Evolutionary conservation across 2,329 filamentous ascomycete species (phyloP), one percentile per base, ranked within the genome.

Genomic region (Colletotrichum lentis): DNA sequence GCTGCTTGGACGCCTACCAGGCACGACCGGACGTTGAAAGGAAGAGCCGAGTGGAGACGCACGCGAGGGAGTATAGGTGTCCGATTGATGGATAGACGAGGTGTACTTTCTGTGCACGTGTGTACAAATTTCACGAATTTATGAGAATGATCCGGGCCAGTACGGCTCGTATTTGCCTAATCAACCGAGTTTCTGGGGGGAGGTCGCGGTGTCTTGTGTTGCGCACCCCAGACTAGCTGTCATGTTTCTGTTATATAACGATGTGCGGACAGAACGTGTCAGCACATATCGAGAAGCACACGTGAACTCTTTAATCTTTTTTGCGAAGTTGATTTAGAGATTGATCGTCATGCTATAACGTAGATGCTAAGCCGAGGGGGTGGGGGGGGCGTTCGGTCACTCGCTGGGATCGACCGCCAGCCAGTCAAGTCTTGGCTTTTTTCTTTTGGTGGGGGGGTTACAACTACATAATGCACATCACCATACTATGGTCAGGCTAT

Each of bases 1-100:
- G 80, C 31, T 94, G 90, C 74, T 80, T 92, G 46, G 91, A 95
- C 75, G 84, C 87, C 67, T 77, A 90, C 71, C 86, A 88, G 72
- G 84, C 83, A 41, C 82, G 85, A 69, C 81, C 83, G 64, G 84
- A 83, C 70, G 76, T 81, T 73, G 81, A 76, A 72, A 74, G 73
- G 69, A 73, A 76, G 76, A 75, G 66, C 72, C 80, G 80, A 64
- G 81, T 80, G 47, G 74, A 76, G 58, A 79, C 77, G 14, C 76
- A 77, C 61, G 80, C 84, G 71, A 78, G 80, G 70, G 84, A 82
- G 74, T 87, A 86, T 74, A 81, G 79, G 72, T 88, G 86, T 74
- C 86, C 86, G 11, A 83, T 88, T 74, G 86, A 88, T 73, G 85
- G 85, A 62, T 86, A 76, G 68, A 64, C 43, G 59, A 58, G 58